Percentiles rank a stretch among this genome's conserved stretches.
Conservation (phyloP, 345 rosid genomes). For the Hypericum perforatum region DNA sequence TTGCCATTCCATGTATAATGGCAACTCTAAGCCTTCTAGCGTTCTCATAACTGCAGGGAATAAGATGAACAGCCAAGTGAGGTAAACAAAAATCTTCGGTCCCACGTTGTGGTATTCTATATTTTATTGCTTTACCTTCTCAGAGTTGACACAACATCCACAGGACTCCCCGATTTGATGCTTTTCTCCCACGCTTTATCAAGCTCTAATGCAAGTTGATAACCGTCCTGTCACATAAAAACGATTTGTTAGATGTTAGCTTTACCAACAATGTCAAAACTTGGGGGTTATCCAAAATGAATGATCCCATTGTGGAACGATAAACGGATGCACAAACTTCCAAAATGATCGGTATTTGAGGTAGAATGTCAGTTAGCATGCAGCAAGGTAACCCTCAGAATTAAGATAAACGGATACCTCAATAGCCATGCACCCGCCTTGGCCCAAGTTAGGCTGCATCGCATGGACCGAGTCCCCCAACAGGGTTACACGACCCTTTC, state of each 20-base stretch:
- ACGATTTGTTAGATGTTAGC: neutral
- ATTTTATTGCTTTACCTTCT: constrained; percentile 36
- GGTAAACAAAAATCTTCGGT: neutral
- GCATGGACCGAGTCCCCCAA: constrained; percentile 95
- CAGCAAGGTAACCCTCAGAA: too few species aligned
- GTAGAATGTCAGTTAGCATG: too few species aligned
- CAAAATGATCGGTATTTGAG: neutral
- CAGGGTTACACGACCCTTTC: constrained; percentile 81
- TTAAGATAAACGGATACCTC: constrained; percentile 37
- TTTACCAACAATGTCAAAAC: too few species aligned
- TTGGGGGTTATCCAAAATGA: too few species aligned
- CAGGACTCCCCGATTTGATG: constrained; percentile 36
- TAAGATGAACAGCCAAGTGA: constrained; percentile 5
- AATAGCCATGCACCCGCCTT: constrained; percentile 98
- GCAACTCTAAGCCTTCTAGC: constrained; percentile 75
- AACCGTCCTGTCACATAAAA: constrained; percentile 58
- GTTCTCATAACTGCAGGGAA: constrained; percentile 51
- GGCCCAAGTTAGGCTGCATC: constrained; percentile 94
- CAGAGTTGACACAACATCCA: constrained; percentile 60
- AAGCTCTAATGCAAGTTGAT: constrained; percentile 73
- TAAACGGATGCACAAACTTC: neutral
- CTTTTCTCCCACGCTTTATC: constrained; percentile 64
- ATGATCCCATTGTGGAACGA: too few species aligned
- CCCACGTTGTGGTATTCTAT: too few species aligned
- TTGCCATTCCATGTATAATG: constrained; percentile 79